Base-by-base conservation (phyloP, 176 grass and related monocot species). In the Musa troglodytarum region DNA sequence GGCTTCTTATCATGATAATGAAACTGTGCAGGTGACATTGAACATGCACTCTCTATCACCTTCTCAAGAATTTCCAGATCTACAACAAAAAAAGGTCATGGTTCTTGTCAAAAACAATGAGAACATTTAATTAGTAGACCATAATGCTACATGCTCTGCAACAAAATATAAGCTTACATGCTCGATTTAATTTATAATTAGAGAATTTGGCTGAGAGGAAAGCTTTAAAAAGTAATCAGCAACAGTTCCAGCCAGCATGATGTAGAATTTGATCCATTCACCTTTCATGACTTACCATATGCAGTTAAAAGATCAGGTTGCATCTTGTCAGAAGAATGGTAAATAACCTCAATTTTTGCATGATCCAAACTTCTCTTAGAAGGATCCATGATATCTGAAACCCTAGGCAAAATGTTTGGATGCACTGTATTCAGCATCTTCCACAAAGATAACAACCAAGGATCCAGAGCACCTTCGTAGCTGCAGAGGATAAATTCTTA, bases 401-500 rank as follows among this genome's bases (percentile, higher is more conserved):
- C 49, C 54, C 85, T 81, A 75, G 90, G 90, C 84, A 97, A 68
- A 70, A 97, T 76, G 66, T 69, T 75, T 6, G 58, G 71, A 63
- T 88, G 75, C 65, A 74, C 80, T 80, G 84, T 80, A 89, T 89
- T 85, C 73, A 89, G 59, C 63, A 71, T 87, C 75, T 80, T 88
- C 94, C 94, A 97, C 52, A 97, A 34, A 74, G 86, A 87, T 53
- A 83, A 72, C 82, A 97, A 83, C 94, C 90, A 97, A 65, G 87
- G 88, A 63, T 93, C 94, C 25, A 97, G 65, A 77, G 84, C 77
- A 57, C 93, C 94, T 88, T 97, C 94, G 57, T 97, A 97, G 65
- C 94, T 97, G 81, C 49, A 57, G 8, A 53, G 16, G 14, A 52
- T 53, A 49, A 53, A 73, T 28, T 52, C 3, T n/a, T 12, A 13